These are phyloP conservation scores for Holtermannia corniformis DNA, from an alignment of 768 basidiomycete species.

Conservation along the genomic window DNA sequence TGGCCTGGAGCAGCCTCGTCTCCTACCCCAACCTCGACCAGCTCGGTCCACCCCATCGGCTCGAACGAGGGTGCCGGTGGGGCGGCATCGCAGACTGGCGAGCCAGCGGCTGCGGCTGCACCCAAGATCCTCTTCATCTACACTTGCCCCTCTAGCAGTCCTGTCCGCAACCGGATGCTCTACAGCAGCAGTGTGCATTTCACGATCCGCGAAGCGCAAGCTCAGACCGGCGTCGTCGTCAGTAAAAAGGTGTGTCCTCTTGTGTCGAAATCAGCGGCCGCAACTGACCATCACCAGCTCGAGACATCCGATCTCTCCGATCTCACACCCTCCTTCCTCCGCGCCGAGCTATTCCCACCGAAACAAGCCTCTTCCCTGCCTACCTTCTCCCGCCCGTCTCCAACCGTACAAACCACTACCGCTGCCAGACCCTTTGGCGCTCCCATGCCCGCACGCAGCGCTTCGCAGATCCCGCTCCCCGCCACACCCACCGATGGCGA, in stretches of 20 bases:
- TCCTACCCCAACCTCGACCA: not conserved
- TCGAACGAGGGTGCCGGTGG: slow-evolving; percentile 3
- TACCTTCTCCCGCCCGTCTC: slow-evolving; percentile 8
- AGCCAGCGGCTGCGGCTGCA: not conserved
- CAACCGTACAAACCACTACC: not conserved
- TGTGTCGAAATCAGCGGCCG: not conserved
- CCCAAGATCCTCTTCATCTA: slow-evolving; percentile 65
- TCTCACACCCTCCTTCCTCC: slow-evolving; percentile 56
- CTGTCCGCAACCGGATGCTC: slow-evolving; percentile 78
- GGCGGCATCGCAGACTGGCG: not conserved
- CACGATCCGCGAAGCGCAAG: slow-evolving; percentile 53
- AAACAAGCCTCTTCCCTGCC: slow-evolving; percentile 26
- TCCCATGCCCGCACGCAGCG: slow-evolving; percentile 13
- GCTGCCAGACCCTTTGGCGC: slow-evolving; percentile 8
- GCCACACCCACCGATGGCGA: slow-evolving; percentile 16
- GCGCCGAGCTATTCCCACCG: slow-evolving; percentile 47
- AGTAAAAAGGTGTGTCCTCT: slow-evolving; percentile 40
- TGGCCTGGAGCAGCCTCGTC: slow-evolving; percentile 16
- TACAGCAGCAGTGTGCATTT: slow-evolving; percentile 64
- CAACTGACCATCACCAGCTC: slow-evolving; percentile 47
- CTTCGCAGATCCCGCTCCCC: slow-evolving; percentile 22
- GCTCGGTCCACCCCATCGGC: slow-evolving; percentile 1
- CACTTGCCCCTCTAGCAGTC: slow-evolving; percentile 71
- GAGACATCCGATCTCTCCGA: slow-evolving; percentile 76
- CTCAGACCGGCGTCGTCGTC: slow-evolving; percentile 45